These are phyloP conservation scores for Amesomyces nigricolor DNA, from an alignment of 2,329 filamentous ascomycete species.

Conservation along the genomic window DNA sequence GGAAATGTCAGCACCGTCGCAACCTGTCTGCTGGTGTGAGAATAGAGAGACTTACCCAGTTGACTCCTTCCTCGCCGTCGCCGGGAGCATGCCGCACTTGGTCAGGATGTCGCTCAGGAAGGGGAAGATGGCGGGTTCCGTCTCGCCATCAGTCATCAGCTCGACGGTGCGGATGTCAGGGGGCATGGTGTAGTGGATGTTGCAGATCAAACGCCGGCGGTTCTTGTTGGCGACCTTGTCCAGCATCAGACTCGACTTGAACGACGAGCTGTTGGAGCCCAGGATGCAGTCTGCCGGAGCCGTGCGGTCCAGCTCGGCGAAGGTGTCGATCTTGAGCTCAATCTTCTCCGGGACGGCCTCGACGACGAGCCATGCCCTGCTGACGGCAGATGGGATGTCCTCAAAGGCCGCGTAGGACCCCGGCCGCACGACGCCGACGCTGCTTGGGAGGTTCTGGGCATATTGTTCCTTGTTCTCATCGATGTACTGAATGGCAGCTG, in stretches of 20 bases:
- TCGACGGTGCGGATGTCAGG: slow-evolving; percentile 41
- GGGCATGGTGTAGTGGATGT: slow-evolving; percentile 50
- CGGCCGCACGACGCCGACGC: slow-evolving; percentile 2
- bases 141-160: slow-evolving; percentile 47
- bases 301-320: slow-evolving; percentile 40
- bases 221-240: slow-evolving; percentile 35
- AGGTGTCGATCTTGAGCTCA: slow-evolving; percentile 43
- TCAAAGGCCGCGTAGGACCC: slow-evolving; percentile 27
- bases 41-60: slow-evolving; percentile 28
- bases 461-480: slow-evolving; percentile 25
- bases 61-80: slow-evolving; percentile 41
- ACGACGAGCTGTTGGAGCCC: slow-evolving; percentile 46
- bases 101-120: slow-evolving; percentile 38
- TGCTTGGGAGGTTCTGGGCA: background rate
- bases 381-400: slow-evolving; percentile 36
- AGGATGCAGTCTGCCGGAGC: slow-evolving; percentile 45
- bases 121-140: slow-evolving; percentile 37
- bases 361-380: slow-evolving; percentile 47
- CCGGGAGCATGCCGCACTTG: slow-evolving; percentile 37
- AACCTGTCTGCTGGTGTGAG: too few relatives aligned
- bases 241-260: slow-evolving; percentile 45
- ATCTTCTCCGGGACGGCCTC: slow-evolving; percentile 48
- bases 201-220: slow-evolving; percentile 33
- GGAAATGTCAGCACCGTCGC: too few relatives aligned
- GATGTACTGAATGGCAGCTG: slow-evolving; percentile 36